These are phyloP conservation scores for Kodamaea anthophila DNA, from an alignment of 1,139 yeast genomes.

Conservation along the genomic window DNA sequence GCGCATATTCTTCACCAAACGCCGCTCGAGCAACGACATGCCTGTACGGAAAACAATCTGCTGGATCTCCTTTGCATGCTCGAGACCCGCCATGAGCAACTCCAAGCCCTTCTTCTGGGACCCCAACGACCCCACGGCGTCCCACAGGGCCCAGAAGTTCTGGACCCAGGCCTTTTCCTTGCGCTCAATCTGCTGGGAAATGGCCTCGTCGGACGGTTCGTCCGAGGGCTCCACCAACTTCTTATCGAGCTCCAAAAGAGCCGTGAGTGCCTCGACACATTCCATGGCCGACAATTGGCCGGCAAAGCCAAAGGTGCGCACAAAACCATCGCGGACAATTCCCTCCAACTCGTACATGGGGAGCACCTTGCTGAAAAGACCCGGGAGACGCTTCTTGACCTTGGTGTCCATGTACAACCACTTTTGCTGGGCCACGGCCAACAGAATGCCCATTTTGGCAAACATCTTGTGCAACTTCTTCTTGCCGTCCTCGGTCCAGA, in stretches of 20 bases:
- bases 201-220: slow-evolving; percentile 25
- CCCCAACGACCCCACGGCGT: slow-evolving; percentile 54
- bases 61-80: slow-evolving; percentile 76
- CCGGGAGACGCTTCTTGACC: slow-evolving; percentile 66
- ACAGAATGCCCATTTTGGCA: slow-evolving; percentile 93
- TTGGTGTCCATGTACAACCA: slow-evolving; percentile 89
- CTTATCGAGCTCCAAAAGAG: slow-evolving; percentile 68
- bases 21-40: slow-evolving; percentile 78
- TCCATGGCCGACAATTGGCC: slow-evolving; percentile 91
- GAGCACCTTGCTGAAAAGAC: slow-evolving; percentile 63
- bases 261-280: slow-evolving; percentile 82
- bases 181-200: slow-evolving; percentile 38
- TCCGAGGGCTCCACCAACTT: slow-evolving; percentile 14
- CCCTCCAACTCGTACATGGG: slow-evolving; percentile 80
- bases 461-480: slow-evolving; percentile 83
- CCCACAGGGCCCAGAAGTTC: slow-evolving; percentile 96
- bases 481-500: slow-evolving; percentile 92
- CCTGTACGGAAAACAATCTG: slow-evolving; percentile 86
- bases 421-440: slow-evolving; percentile 81
- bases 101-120: slow-evolving; percentile 43
- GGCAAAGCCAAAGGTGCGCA: slow-evolving; percentile 78
- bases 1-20: slow-evolving; percentile 70
- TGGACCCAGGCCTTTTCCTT: slow-evolving; percentile 74
- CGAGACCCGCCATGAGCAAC: slow-evolving; percentile 61
- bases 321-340: slow-evolving; percentile 77